These are phyloP conservation scores for Boletus bicolor DNA, from an alignment of 768 basidiomycete genomes.

Conservation along the genomic window DNA sequence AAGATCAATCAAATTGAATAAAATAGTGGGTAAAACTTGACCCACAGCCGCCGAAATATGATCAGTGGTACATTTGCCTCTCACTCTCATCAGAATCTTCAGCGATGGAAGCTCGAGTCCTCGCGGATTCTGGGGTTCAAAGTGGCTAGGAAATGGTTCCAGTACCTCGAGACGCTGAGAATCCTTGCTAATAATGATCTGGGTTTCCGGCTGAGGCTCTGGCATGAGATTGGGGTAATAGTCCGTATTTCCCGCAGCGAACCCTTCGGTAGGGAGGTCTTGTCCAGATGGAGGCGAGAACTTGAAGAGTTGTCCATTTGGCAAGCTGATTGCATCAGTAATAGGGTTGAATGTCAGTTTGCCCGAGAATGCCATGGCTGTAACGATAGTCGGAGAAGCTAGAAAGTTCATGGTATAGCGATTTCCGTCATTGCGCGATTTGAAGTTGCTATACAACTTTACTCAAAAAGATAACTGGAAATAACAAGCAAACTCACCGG, in stretches of 20 bases:
- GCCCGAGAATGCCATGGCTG: conserved; percentile 96
- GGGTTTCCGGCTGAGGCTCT: conserved; percentile 67
- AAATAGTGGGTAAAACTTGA: conserved; percentile 4
- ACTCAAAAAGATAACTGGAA: not conserved
- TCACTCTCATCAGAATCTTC: conserved; percentile 84
- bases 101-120: conserved; percentile 76
- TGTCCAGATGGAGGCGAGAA: conserved; percentile 83
- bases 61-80: conserved; percentile 99
- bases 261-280: conserved; percentile 81
- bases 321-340: conserved; percentile 64
- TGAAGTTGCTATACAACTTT: conserved; percentile 57
- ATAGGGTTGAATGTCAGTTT: conserved; percentile 91
- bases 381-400: conserved; percentile 94
- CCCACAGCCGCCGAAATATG: conserved; percentile 94
- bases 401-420: conserved; percentile 95
- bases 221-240: conserved; percentile 81
- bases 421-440: conserved; percentile 97
- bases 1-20: conserved; percentile 2
- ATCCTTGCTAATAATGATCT: conserved; percentile 71
- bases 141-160: conserved; percentile 80
- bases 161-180: conserved; percentile 87
- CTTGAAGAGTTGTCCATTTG: conserved; percentile 76
- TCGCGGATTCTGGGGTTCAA: conserved; percentile 47
- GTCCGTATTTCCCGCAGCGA: conserved; percentile 65
- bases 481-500: conserved; percentile 46